A percentile compares a stretch with the other conserved stretches of the same genome.
phyloP scores from a whole-genome alignment of 1,284 basidiomycete species.

The Ceratobasidium theobromae region DNA sequence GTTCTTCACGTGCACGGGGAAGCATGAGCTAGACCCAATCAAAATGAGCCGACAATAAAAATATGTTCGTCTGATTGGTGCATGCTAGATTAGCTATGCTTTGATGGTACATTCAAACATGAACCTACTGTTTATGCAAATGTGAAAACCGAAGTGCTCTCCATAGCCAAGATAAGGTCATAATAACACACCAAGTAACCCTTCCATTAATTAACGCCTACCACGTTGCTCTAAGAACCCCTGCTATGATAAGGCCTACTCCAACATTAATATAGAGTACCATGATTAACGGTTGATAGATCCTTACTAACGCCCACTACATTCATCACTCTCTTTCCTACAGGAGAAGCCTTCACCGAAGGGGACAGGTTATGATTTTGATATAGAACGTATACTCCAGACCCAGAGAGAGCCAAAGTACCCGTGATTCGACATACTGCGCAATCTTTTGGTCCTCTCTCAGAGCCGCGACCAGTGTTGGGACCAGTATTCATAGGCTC shows the following conservation, averaged over 20 bases:
- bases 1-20: too few species aligned
- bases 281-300: neutral
- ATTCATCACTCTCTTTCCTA: slow-evolving; percentile 32
- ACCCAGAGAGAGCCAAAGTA: slow-evolving; percentile 29
- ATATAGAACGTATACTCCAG: slow-evolving; percentile 30
- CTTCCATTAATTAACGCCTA: neutral
- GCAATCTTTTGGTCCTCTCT: slow-evolving; percentile 27
- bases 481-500: too few species aligned
- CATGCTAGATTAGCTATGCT: too few species aligned
- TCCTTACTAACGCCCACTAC: slow-evolving; percentile 31
- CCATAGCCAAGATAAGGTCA: too few species aligned
- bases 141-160: too few species aligned
- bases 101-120: too few species aligned
- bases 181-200: too few species aligned
- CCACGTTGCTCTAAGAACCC: neutral
- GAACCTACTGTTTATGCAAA: too few species aligned
- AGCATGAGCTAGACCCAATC: too few species aligned
- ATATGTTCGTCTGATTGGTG: too few species aligned
- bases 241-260: neutral
- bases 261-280: neutral
- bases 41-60: too few species aligned
- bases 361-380: slow-evolving; percentile 25
- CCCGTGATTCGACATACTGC: slow-evolving; percentile 31
- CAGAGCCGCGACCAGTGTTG: too few species aligned
- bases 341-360: slow-evolving; percentile 21